These are phyloP conservation scores for Neonectria hederae DNA, from an alignment of 2,329 filamentous ascomycete species.

Conservation along the genomic window DNA sequence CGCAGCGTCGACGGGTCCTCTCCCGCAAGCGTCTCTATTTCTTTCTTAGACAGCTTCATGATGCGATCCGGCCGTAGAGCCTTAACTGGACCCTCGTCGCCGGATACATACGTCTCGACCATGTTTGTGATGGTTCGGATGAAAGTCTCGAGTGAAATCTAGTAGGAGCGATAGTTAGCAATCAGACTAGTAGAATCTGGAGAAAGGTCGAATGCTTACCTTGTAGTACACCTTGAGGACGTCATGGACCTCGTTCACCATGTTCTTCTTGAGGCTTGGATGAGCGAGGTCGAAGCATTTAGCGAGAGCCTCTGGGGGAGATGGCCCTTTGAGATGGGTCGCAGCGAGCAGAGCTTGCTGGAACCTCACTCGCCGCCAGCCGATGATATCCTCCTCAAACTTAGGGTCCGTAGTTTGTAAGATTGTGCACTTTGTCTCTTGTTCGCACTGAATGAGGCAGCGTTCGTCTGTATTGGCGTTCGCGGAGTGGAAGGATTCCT, in stretches of 20 bases:
- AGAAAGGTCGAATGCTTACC: constrained; percentile 29
- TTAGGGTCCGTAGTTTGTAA: constrained; percentile 38
- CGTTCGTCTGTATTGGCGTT: background rate
- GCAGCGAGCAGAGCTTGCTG: background rate
- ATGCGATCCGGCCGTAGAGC: constrained; percentile 25
- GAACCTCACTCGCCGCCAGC: constrained; percentile 36
- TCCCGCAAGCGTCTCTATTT: constrained; percentile 21
- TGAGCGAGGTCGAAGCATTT: constrained; percentile 23
- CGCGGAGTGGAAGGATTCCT: constrained; percentile 3
- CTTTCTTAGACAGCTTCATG: constrained; percentile 20
- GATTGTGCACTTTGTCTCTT: constrained; percentile 18
- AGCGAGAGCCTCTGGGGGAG: background rate
- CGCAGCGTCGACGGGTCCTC: constrained; percentile 31
- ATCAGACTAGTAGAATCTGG: fast-evolving
- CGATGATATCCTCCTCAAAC: constrained; percentile 35
- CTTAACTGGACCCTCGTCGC: constrained; percentile 30
- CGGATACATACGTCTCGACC: constrained; percentile 27
- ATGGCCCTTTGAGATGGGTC: background rate
- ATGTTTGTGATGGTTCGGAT: constrained; percentile 35
- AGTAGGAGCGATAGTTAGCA: background rate
- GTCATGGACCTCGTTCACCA: constrained; percentile 48
- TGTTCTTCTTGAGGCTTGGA: constrained; percentile 37
- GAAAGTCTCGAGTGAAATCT: constrained; percentile 44
- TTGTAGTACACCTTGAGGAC: constrained; percentile 51
- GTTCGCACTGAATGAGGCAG: constrained; percentile 19